Evolutionary conservation across 371 early-diverging fungal species (phyloP).

Genomic region (Lichtheimia corymbifera): DNA sequence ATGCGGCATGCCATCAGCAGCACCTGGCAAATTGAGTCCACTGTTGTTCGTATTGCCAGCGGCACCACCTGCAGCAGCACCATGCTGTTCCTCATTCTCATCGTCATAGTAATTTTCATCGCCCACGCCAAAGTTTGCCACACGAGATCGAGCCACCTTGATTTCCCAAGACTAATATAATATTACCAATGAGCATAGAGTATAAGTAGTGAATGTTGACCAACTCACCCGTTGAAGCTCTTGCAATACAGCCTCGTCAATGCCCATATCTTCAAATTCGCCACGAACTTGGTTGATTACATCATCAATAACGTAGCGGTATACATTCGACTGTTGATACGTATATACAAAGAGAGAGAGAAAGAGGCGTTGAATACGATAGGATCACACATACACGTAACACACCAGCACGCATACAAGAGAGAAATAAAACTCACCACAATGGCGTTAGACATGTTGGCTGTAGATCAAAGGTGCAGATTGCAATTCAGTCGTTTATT

Average conservation of each 20-base stretch:
- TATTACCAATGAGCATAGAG: slow-evolving; percentile 4
- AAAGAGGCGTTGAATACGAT: slow-evolving; percentile 1
- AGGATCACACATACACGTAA: neutral
- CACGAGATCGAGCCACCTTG: slow-evolving; percentile 76
- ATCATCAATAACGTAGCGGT: slow-evolving; percentile 91
- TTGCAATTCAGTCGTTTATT: slow-evolving; percentile 4
- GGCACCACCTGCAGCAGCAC: neutral
- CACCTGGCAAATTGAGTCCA: too few relatives aligned
- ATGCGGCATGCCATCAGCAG: neutral
- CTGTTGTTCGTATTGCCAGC: slow-evolving; percentile 11
- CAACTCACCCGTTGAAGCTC: slow-evolving; percentile 84
- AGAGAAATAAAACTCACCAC: slow-evolving; percentile 35
- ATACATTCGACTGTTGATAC: slow-evolving; percentile 64
- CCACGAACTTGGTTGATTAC: slow-evolving; percentile 87
- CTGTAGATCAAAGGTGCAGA: slow-evolving; percentile 10
- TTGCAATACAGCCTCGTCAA: slow-evolving; percentile 83
- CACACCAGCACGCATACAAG: neutral
- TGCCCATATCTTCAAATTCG: slow-evolving; percentile 91
- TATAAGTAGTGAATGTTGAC: too few relatives aligned
- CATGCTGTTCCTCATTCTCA: slow-evolving; percentile 13
- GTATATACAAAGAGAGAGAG: neutral
- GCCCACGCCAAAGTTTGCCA: slow-evolving; percentile 59
- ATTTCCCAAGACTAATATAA: slow-evolving; percentile 77
- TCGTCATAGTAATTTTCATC: slow-evolving; percentile 18
- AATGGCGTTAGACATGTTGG: slow-evolving; percentile 46